phyloP scores from a whole-genome alignment of 2,329 filamentous ascomycete species.

The Epicoccum sorghinum region DNA sequence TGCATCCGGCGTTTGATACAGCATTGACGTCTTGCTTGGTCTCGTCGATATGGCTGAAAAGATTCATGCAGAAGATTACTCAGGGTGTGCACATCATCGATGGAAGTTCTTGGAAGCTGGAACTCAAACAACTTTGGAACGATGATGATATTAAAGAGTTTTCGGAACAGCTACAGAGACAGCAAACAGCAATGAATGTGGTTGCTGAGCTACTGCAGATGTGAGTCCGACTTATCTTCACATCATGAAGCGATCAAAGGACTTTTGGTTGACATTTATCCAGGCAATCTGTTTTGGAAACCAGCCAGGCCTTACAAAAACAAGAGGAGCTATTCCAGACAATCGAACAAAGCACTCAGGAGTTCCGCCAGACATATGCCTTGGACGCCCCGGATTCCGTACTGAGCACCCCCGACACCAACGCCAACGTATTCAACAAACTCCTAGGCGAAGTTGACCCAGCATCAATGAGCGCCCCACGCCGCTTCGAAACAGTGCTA shows the following conservation, averaged over 20 bases:
- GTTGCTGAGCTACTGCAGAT: constrained; percentile 19
- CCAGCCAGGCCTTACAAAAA: background rate
- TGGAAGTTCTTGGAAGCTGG: constrained; percentile 19
- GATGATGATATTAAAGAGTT: constrained; percentile 26
- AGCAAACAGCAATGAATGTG: constrained; percentile 24
- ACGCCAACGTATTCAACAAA: background rate
- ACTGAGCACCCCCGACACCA: background rate
- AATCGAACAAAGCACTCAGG: background rate
- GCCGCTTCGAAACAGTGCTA: background rate
- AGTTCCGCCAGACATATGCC: background rate
- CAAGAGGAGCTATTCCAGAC: background rate
- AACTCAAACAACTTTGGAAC: constrained; percentile 28
- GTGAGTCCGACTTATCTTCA: constrained; percentile 2
- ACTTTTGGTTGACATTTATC: background rate
- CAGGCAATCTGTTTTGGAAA: background rate
- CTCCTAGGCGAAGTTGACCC: background rate
- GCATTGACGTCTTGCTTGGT: constrained; percentile 27
- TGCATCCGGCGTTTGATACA: constrained; percentile 24
- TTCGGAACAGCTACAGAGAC: constrained; percentile 20
- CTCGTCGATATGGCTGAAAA: constrained; percentile 21
- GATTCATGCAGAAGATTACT: constrained; percentile 19
- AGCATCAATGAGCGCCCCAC: background rate
- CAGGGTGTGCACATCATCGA: constrained; percentile 1
- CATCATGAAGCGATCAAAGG: background rate
- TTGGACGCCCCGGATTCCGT: background rate